Base-by-base conservation (phyloP, 306 rosid genomes). In the Cotoneaster glaucophyllus region DNA sequence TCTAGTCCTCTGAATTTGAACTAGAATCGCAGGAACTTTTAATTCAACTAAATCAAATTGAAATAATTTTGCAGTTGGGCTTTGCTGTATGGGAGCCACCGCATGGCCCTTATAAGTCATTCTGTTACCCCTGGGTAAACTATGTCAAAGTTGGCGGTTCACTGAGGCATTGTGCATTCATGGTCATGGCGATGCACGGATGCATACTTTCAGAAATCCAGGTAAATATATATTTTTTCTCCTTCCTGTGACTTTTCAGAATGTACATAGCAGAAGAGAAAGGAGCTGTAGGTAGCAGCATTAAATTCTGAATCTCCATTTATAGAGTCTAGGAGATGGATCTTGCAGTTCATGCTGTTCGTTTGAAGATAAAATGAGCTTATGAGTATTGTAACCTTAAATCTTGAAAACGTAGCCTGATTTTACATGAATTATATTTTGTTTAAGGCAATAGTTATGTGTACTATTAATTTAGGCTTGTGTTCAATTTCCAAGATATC, bases 181-280 rank as follows among this genome's bases (percentile, higher is more conserved):
- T 84, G 92, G 89, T 89, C 78, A 91, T 91, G 96, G 96, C 89
- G 29, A 84, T 91, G 96, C 96, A 91, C 74, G 96, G 96, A 71
- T 88, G 92, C 78, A 84, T 91, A 67, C 93, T 91, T 62, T 87
- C 96, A 62, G 96, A 91, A 86, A 91, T 91, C 71, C 96, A 91
- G 93, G 96, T 91, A 63, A 77, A 67, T 66, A 29, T 39, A 37
- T 31, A 4, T 31, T 14, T 21, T 62, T 28, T 53, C 43, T 67
- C 67, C 58, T 41, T 41, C n/a, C 12, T 54, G 37, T 77, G 44
- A 64, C 74, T 17, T 64, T 28, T 26, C 31, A 10, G 39, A 28
- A 79, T 66, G 50, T 59, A 7, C 45, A 4, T 45, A 37, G 57
- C 69, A 67, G 65, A 74, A 41, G 68, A 59, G 41, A 29, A 14